Evolutionary conservation across 768 basidiomycete genomes (phyloP).

Genomic region (Psilocybe cyanescens): DNA sequence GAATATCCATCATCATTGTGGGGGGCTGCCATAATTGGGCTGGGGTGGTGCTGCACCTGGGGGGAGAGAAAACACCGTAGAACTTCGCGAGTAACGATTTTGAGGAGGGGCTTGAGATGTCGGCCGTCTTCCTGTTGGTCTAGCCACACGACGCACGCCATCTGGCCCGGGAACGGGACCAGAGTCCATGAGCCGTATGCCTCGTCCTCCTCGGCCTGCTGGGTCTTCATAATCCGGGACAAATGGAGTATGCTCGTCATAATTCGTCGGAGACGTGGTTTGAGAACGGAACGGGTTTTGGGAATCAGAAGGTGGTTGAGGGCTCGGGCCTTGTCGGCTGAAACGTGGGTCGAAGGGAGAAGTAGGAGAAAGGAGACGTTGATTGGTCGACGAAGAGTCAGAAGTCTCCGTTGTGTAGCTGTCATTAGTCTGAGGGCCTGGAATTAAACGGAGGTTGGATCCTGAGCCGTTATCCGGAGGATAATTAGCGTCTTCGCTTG

Average conservation of each 20-base stretch:
- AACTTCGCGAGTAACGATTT: slow-evolving; percentile 74
- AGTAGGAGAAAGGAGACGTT: slow-evolving; percentile 34
- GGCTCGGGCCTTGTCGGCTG: slow-evolving; percentile 27
- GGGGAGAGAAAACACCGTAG: slow-evolving; percentile 57
- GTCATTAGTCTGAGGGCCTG: slow-evolving; percentile 44
- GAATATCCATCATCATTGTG: slow-evolving; percentile 20
- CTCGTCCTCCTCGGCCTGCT: slow-evolving; percentile 45
- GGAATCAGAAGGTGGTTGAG: slow-evolving; percentile 29
- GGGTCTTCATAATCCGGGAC: slow-evolving; percentile 40
- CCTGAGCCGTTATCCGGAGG: slow-evolving; percentile 42
- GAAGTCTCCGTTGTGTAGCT: slow-evolving; percentile 39
- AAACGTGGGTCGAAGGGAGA: slow-evolving; percentile 30
- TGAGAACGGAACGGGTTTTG: slow-evolving; percentile 62
- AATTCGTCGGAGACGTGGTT: slow-evolving; percentile 39
- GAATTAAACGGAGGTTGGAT: slow-evolving; percentile 46
- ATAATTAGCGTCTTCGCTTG: slow-evolving; percentile 51
- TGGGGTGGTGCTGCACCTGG: slow-evolving; percentile 78
- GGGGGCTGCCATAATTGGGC: slow-evolving; percentile 29
- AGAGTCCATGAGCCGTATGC: slow-evolving; percentile 79
- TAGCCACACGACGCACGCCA: slow-evolving; percentile 79
- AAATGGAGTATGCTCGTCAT: slow-evolving; percentile 41
- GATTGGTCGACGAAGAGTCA: slow-evolving; percentile 34
- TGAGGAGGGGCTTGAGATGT: slow-evolving; percentile 62
- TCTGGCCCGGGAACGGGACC: slow-evolving; percentile 83
- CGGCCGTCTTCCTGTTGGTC: slow-evolving; percentile 60